These are phyloP conservation scores for Exutisphaerella laricina DNA, from an alignment of 2,329 filamentous ascomycete species.

Conservation along the genomic window DNA sequence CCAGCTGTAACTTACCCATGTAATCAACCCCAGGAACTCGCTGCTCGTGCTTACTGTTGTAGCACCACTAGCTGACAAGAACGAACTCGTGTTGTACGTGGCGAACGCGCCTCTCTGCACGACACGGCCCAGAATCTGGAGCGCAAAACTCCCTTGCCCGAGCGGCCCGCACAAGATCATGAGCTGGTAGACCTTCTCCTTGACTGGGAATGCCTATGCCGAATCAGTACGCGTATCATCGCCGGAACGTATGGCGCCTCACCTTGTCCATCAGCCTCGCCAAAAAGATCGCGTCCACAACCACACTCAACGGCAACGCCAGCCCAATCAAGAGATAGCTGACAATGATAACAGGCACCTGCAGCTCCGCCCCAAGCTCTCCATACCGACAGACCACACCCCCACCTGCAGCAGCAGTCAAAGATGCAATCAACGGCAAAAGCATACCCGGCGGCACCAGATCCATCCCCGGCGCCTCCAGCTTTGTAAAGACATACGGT, in stretches of 20 bases:
- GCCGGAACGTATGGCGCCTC: too few species aligned
- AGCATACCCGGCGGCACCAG: slow-evolving; percentile 6
- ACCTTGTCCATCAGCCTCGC: slow-evolving; percentile 11
- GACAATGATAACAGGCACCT: slow-evolving; percentile 15
- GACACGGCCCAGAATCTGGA: slow-evolving; percentile 11
- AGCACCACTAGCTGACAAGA: background rate
- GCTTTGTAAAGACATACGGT: slow-evolving; percentile 11
- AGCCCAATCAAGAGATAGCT: slow-evolving; percentile 15
- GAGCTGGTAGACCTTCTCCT: slow-evolving; percentile 15
- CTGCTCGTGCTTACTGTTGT: slow-evolving; percentile 5
- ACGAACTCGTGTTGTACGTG: background rate
- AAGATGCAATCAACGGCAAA: slow-evolving; percentile 10
- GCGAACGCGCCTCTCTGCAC: slow-evolving; percentile 13
- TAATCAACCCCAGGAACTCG: slow-evolving; percentile 10
- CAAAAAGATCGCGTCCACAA: slow-evolving; percentile 10
- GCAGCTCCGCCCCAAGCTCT: slow-evolving; percentile 7
- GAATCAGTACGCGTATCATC: too few species aligned
- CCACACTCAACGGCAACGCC: slow-evolving; percentile 6
- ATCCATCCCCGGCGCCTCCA: slow-evolving; percentile 9
- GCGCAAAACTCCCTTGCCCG: slow-evolving; percentile 17
- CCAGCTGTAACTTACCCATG: slow-evolving; percentile 3
- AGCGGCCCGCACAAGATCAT: slow-evolving; percentile 19
- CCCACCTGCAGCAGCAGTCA: slow-evolving; percentile 12
- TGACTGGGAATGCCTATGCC: slow-evolving; percentile 8
- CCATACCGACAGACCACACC: slow-evolving; percentile 16